Evolutionary conservation across 2,329 filamentous ascomycete species (phyloP), one percentile per base, ranked within the genome.

Genomic region (Alternaria sp.): DNA sequence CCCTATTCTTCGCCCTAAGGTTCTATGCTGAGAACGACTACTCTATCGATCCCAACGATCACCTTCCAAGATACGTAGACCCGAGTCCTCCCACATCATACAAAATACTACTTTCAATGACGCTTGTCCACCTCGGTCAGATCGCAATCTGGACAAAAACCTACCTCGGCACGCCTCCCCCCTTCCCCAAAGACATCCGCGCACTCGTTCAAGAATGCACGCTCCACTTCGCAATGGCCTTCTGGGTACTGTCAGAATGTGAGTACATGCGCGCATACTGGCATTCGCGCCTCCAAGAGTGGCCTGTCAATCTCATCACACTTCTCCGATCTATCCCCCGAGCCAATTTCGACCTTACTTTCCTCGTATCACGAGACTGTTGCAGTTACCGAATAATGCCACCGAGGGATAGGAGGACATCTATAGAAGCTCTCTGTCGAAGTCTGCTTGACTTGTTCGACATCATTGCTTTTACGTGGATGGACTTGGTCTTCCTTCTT

Each of bases 21-120:
- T 41, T 41, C 37, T 41, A 41, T 1, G 0, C 37, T 6, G n/a
- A 0, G 0, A 41, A 41, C 0, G 33, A 37, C 8, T 1, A n/a
- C 33, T 37, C 33, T n/a, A n/a, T n/a, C 33, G 33, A 37, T 37
- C 0, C 33, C 33, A 37, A 37, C 0, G 33, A 1, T n/a, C 30
- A 37, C n/a, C 33, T 37, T 9, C 37, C 37, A 18, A 18, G 37
- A 41, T 1, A 41, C 0, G 37, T 18, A 18, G 37, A 41, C 5
- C n/a, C 37, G n/a, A 41, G 9, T 41, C 37, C 37, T 18, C 37
- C 37, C 0, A 18, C 37, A 18, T 41, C 5, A 18, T 41, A 41
- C 37, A 41, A 0, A 1, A 41, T 41, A 41, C 15, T 18, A 41
- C n/a, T 41, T 10, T 0, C 37, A 0, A 41, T 41, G n/a, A 18